Base-by-base conservation (phyloP, 177 flowering plant species). In the Vitis hybrid region DNA sequence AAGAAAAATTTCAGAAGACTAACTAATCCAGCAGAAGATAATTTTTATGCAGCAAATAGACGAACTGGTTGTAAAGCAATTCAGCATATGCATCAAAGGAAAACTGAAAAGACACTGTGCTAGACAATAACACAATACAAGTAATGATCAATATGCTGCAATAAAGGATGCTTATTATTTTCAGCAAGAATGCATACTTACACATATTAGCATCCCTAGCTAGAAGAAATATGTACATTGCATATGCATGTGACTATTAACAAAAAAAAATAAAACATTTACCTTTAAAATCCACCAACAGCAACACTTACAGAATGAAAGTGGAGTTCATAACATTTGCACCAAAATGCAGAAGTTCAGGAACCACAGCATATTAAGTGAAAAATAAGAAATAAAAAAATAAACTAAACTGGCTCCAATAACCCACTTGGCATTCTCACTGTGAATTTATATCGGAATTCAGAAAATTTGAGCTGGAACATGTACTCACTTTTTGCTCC, bases 401-500 rank as follows among this genome's bases (percentile, higher is more conserved):
- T n/a, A 16, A 67, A 22, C 51, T 10, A 65, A 55, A 62, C 22
- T 14, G 53, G 48, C 20, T 59, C 53, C 49, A 59, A 39, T 51
- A 58, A 57, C 33, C 59, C 7, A 29, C 51, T 53, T 50, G 62
- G 52, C 49, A 52, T 59, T 58, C 16, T 20, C 22, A 68, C 18
- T 33, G 19, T 62, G 31, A 33, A 60, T 51, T 20, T 10, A 60
- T 53, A 59, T 18, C n/a, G 61, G 49, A 31, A 62, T 15, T 15
- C 52, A 75, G 10, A 66, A 56, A 48, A 5, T 33, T 33, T 3
- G 45, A 33, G 45, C 60, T 60, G 39, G 50, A 62, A 74, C 31
- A 22, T 45, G 51, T 71, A 80, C 89, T 81, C 79, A 89, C 93
- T 67, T 87, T 77, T 84, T 82, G 69, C 71, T 85, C 90, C 89